A percentile compares a stretch with the other conserved stretches of the same genome.
phyloP scores from a whole-genome alignment of 2,329 filamentous ascomycete species.

The Passalora sequoiae region DNA sequence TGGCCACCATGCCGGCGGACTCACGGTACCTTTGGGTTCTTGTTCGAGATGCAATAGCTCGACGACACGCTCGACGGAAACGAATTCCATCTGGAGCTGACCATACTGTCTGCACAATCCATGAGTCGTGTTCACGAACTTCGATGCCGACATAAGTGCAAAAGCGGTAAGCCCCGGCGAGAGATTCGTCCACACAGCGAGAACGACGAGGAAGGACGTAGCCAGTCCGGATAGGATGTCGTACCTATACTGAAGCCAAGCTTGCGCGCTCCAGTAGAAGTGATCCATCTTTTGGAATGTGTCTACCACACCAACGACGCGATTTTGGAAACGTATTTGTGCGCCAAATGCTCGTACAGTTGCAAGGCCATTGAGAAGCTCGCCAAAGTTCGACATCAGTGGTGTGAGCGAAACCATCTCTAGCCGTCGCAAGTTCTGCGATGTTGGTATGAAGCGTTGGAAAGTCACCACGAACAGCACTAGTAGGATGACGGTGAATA shows the following conservation, averaged over 20 bases:
- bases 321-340: conserved; percentile 71
- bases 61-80: conserved; percentile 80
- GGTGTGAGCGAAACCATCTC: conserved; percentile 88
- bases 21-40: conserved; percentile 61
- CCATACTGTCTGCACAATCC: conserved; percentile 74
- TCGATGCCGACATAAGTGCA: conserved; percentile 66
- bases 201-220: conserved; percentile 65
- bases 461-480: conserved; percentile 68
- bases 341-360: conserved; percentile 81
- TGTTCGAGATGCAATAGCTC: conserved; percentile 74
- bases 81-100: conserved; percentile 84
- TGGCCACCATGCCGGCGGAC: conserved; percentile 74
- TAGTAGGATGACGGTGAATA: conserved; percentile 65
- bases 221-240: conserved; percentile 66
- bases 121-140: conserved; percentile 66
- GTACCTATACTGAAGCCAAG: conserved; percentile 79
- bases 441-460: conserved; percentile 70
- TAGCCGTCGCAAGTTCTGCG: conserved; percentile 73
- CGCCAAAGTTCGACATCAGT: conserved; percentile 87
- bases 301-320: conserved; percentile 75
- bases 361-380: conserved; percentile 75
- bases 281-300: conserved; percentile 93
- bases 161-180: conserved; percentile 78
- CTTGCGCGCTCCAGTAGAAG: conserved; percentile 84
- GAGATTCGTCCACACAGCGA: conserved; percentile 70